A percentile compares a stretch with the other conserved stretches of the same genome.
Conservation (phyloP, 1,284 basidiomycete genomes). For the Takashimella tepidaria region DNA sequence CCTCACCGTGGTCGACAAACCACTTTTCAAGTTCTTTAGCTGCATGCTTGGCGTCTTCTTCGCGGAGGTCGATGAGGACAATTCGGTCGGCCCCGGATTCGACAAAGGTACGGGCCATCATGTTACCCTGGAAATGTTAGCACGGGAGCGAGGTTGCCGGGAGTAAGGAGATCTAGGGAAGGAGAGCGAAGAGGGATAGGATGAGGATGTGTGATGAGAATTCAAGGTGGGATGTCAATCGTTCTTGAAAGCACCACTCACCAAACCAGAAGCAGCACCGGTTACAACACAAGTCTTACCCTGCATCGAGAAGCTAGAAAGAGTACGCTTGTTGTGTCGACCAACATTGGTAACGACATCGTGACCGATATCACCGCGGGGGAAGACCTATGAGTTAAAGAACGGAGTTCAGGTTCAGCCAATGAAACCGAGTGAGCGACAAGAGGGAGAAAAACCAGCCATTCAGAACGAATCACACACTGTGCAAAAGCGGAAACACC, state of each 20-base stretch:
- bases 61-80: conserved; percentile 77
- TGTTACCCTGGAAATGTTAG: conserved; percentile 54
- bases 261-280: conserved; percentile 82
- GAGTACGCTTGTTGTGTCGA: conserved; percentile 36
- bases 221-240: background rate
- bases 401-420: background rate
- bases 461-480: background rate
- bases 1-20: conserved; percentile 59
- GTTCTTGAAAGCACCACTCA: background rate
- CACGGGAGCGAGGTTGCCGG: background rate
- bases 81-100: conserved; percentile 73
- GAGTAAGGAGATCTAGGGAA: background rate
- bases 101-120: conserved; percentile 83
- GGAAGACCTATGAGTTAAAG: conserved; percentile 6
- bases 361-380: conserved; percentile 37
- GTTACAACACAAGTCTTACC: conserved; percentile 83
- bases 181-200: background rate
- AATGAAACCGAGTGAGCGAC: background rate
- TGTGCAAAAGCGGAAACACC: no score
- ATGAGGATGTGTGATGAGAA: background rate
- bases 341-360: conserved; percentile 35
- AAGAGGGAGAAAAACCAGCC: no score
- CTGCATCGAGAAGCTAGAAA: conserved; percentile 41
- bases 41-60: conserved; percentile 64
- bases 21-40: conserved; percentile 66